A percentile compares a stretch with the other conserved stretches of the same genome.
phyloP scores from a whole-genome alignment of 805 yeast species.

The Candida golubevii region DNA sequence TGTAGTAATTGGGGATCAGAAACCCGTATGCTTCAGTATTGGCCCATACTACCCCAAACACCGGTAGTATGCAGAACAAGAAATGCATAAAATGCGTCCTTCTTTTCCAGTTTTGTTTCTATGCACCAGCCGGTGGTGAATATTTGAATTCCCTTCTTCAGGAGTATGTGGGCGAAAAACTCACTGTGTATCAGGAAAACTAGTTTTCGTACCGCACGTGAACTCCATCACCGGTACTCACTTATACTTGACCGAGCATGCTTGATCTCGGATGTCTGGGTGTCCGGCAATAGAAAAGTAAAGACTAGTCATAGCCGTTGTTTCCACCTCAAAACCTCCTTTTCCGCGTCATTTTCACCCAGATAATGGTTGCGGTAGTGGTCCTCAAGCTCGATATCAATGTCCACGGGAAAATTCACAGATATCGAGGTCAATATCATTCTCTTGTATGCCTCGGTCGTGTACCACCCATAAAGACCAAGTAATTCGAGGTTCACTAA shows the following conservation, averaged over 20 bases:
- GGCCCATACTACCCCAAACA: conserved; percentile 16
- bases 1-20: conserved; percentile 32
- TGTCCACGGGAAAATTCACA: conserved; percentile 1
- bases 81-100: too few relatives aligned
- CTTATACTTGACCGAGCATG: too few relatives aligned
- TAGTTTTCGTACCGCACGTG: too few relatives aligned
- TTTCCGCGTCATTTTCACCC: neutral
- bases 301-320: neutral
- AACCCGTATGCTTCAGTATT: conserved; percentile 37
- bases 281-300: neutral
- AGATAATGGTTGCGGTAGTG: neutral
- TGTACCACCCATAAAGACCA: conserved; percentile 22
- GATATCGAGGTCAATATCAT: conserved; percentile 3
- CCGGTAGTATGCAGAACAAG: too few relatives aligned
- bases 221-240: too few relatives aligned
- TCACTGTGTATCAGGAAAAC: too few relatives aligned
- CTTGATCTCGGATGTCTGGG: conserved; percentile 5
- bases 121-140: too few relatives aligned
- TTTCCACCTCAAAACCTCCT: neutral
- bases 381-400: conserved; percentile 2
- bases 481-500: conserved; percentile 18
- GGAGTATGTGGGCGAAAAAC: too few relatives aligned
- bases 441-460: conserved; percentile 14
- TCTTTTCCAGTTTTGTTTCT: too few relatives aligned
- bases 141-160: too few relatives aligned